Conservation (phyloP, 805 yeast species). For the Maudiozyma bulderi region DNA sequence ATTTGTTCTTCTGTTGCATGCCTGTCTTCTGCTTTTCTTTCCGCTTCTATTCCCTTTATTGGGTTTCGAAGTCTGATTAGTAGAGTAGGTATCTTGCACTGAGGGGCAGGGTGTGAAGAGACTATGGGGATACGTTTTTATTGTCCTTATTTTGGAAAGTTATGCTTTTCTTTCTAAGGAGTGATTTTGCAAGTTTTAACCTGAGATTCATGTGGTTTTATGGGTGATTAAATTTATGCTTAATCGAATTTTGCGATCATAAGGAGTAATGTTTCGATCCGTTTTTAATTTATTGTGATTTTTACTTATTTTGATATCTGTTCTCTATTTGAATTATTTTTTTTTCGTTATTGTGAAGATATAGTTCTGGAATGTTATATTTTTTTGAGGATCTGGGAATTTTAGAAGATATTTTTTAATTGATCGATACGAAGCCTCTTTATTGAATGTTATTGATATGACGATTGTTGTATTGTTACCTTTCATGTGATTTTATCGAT, state of each 20-base stretch:
- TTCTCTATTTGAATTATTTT: not conserved
- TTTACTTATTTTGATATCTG: not conserved
- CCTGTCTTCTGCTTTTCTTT: not conserved
- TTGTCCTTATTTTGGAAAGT: conserved; percentile 1
- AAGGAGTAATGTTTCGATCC: not conserved
- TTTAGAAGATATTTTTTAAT: no score
- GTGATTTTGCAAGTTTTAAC: not conserved
- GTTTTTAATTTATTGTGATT: not conserved
- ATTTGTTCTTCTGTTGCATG: not conserved
- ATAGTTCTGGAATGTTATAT: no score
- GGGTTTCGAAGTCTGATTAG: no score
- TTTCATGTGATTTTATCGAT: no score
- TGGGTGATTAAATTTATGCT: not conserved
- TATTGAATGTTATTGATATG: no score
- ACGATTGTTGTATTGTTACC: no score
- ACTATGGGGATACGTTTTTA: conserved; percentile 2
- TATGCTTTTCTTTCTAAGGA: not conserved
- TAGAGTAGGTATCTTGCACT: not conserved
- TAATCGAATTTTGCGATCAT: not conserved
- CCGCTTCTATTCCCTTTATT: not conserved
- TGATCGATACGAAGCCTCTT: no score
- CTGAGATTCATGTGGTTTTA: not conserved
- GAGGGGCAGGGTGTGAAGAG: conserved; percentile 5
- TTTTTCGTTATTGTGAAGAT: not conserved
- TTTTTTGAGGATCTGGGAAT: no score